Conservation (phyloP, 768 basidiomycete genomes). For the Mycena olivaceomarginata region DNA sequence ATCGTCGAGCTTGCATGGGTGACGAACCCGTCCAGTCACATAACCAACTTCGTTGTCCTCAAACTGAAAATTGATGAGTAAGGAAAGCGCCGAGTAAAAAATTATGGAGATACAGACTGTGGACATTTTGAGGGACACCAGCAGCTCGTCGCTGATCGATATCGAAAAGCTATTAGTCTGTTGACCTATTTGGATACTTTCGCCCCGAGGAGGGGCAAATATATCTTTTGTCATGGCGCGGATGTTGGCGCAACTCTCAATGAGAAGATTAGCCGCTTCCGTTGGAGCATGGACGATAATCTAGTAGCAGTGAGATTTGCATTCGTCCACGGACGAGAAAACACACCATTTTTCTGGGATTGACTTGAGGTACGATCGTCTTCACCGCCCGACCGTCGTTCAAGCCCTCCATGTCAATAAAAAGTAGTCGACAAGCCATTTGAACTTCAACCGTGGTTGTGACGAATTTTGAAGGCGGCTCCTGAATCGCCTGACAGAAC, state of each 20-base stretch:
- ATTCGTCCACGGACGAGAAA: slow-evolving; percentile 18
- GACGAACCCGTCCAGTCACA: slow-evolving; percentile 92
- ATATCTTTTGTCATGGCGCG: slow-evolving; percentile 96
- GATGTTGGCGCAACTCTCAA: slow-evolving; percentile 88
- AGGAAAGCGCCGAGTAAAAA: background rate
- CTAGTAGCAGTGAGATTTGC: slow-evolving; percentile 60
- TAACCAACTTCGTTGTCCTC: slow-evolving; percentile 98
- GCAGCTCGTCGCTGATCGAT: slow-evolving; percentile 92
- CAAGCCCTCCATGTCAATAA: slow-evolving; percentile 96
- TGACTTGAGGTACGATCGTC: slow-evolving; percentile 96
- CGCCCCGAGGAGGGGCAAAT: slow-evolving; percentile 84
- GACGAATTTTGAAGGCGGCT: slow-evolving; percentile 95
- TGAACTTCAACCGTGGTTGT: slow-evolving; percentile 85
- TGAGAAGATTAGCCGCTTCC: slow-evolving; percentile 81
- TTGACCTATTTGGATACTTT: slow-evolving; percentile 93
- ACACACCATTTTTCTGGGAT: slow-evolving; percentile 94
- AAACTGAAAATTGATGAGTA: slow-evolving; percentile 72
- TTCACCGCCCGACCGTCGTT: slow-evolving; percentile 98
- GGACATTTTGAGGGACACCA: slow-evolving; percentile 89
- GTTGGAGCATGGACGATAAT: slow-evolving; percentile 90
- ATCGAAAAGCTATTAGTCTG: slow-evolving; percentile 97
- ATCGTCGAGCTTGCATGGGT: slow-evolving; percentile 92
- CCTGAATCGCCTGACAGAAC: slow-evolving; percentile 73
- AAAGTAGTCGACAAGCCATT: slow-evolving; percentile 90
- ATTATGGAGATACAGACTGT: slow-evolving; percentile 71